These are phyloP conservation scores for Naganishia albida DNA, from an alignment of 1,284 basidiomycete species.

Conservation along the genomic window DNA sequence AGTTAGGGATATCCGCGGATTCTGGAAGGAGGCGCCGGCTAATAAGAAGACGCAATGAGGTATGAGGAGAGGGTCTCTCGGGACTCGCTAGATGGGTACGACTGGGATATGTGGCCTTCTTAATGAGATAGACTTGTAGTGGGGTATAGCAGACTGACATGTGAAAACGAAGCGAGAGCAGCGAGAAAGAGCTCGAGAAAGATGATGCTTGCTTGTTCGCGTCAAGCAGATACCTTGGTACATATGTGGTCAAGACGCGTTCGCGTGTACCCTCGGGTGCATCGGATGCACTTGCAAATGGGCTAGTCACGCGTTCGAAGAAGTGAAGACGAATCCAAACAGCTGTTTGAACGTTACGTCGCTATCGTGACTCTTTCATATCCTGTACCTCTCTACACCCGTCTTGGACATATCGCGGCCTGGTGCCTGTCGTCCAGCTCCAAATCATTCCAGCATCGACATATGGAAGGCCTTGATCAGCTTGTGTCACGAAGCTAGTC, in stretches of 20 bases:
- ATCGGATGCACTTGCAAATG: too few species aligned
- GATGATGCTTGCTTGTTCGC: too few species aligned
- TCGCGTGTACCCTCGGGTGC: background rate
- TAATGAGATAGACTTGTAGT: constrained; percentile 4
- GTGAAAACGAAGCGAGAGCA: too few species aligned
- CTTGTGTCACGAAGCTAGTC: constrained; percentile 25
- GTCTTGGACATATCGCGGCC: background rate
- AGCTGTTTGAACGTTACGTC: too few species aligned
- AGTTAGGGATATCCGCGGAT: constrained; percentile 34
- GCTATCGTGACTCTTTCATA: too few species aligned
- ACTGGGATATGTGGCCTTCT: background rate
- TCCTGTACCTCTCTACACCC: background rate
- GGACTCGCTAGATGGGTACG: constrained; percentile 1
- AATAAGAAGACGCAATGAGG: constrained; percentile 15
- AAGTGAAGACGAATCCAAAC: background rate
- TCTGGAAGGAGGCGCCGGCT: constrained; percentile 30
- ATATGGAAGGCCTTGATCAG: constrained; percentile 2
- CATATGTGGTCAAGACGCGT: constrained; percentile 11
- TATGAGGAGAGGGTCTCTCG: background rate
- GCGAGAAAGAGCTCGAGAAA: too few species aligned
- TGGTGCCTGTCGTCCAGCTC: background rate
- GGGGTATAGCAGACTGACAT: background rate
- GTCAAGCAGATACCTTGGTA: too few species aligned
- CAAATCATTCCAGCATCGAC: background rate
- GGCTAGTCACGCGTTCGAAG: background rate